A percentile compares a stretch with the other conserved stretches of the same genome.
Evolutionary conservation across 164 flowering plant genomes (phyloP).

Genomic region (Pachysandra terminalis): DNA sequence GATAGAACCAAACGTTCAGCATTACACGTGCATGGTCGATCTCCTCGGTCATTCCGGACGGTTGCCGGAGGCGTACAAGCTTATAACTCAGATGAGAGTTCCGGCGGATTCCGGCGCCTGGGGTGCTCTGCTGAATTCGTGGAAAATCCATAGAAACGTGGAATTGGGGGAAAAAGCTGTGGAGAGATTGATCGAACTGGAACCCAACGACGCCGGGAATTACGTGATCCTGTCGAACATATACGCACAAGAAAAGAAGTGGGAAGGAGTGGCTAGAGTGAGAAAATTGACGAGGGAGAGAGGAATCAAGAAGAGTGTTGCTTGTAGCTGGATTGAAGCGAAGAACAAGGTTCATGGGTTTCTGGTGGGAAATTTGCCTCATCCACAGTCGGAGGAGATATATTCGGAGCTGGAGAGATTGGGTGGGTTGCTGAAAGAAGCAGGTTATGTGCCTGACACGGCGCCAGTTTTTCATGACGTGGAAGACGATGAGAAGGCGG

Average conservation of each 20-base stretch:
- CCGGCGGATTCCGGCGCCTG: constrained; percentile 45
- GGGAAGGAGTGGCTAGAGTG: constrained; percentile 45
- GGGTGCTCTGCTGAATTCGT: constrained; percentile 48
- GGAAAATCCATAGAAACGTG: constrained; percentile 40
- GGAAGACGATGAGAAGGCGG: constrained; percentile 49
- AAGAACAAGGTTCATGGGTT: constrained; percentile 39
- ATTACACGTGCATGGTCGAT: constrained; percentile 51
- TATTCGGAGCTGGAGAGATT: constrained; percentile 35
- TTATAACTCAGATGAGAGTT: constrained; percentile 39
- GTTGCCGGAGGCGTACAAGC: constrained; percentile 36
- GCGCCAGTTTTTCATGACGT: constrained; percentile 47
- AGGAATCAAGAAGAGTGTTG: constrained; percentile 36
- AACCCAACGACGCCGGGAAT: constrained; percentile 46
- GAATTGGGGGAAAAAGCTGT: constrained; percentile 43
- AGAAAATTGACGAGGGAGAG: constrained; percentile 35
- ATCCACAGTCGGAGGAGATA: constrained; percentile 35
- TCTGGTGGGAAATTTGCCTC: constrained; percentile 42
- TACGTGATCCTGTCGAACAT: constrained; percentile 50
- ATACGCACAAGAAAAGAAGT: constrained; percentile 48
- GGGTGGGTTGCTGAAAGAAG: constrained; percentile 30
- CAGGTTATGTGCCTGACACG: constrained; percentile 40
- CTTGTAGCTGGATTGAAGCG: constrained; percentile 51
- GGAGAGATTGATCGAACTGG: constrained; percentile 36
- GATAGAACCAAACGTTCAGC: constrained; percentile 38
- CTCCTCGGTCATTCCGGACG: constrained; percentile 40